Evolutionary conservation across 345 rosid genomes (phyloP).

Genomic region (Brassica incana): DNA sequence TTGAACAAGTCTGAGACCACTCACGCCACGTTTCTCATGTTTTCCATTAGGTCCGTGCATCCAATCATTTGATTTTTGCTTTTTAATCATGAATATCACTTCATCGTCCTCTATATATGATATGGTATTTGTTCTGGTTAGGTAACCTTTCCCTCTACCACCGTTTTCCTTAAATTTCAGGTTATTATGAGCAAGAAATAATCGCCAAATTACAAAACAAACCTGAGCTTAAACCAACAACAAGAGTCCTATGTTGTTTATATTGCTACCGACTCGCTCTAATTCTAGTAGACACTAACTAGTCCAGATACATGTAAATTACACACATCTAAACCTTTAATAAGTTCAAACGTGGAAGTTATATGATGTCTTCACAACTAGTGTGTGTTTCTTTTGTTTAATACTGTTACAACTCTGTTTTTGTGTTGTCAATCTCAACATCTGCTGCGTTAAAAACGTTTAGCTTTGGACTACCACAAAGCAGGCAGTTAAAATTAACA

Average conservation of each 20-base stretch:
- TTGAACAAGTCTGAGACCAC: not conserved
- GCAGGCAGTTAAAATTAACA: not conserved
- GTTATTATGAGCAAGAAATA: not conserved
- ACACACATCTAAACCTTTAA: not conserved
- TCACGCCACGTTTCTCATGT: not conserved
- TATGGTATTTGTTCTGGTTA: not conserved
- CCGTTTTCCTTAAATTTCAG: not conserved
- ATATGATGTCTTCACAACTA: not conserved
- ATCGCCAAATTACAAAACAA: not conserved
- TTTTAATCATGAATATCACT: not conserved
- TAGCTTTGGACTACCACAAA: not conserved
- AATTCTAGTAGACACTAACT: not conserved
- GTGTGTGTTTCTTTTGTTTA: not conserved
- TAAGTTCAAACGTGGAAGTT: not conserved
- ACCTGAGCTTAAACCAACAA: not conserved
- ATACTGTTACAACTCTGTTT: not conserved
- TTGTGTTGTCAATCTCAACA: not conserved
- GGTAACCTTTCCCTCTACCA: not conserved
- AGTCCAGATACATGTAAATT: not conserved
- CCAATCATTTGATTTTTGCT: not conserved
- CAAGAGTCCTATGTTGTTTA: not conserved
- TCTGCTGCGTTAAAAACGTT: not conserved
- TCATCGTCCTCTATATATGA: not conserved
- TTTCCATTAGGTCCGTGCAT: not conserved
- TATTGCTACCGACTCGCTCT: not conserved